Evolutionary conservation across 1,139 yeast genomes (phyloP).

Genomic region (Debaryomyces sp.): DNA sequence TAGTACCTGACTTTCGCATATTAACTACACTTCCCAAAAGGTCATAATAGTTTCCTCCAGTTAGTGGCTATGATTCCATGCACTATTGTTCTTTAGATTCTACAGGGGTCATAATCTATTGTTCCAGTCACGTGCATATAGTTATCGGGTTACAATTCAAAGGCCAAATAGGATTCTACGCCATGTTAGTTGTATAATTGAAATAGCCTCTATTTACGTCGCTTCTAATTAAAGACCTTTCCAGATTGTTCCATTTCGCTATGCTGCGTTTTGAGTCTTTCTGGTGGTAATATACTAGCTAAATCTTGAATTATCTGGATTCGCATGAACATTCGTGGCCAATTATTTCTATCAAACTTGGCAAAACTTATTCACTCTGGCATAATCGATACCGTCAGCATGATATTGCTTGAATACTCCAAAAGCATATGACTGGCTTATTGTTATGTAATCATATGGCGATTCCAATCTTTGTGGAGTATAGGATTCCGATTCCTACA

Average conservation of each 20-base stretch:
- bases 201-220: neutral
- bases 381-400: too few relatives aligned
- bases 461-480: neutral
- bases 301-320: too few relatives aligned
- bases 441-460: neutral
- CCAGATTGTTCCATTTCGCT: neutral
- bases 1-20: constrained; percentile 1
- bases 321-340: too few relatives aligned
- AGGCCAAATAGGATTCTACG: neutral
- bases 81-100: neutral
- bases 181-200: neutral
- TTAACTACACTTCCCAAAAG: neutral
- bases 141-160: neutral
- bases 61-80: constrained; percentile 3
- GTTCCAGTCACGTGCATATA: neutral
- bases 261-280: neutral
- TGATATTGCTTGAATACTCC: neutral
- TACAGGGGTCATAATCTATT: constrained; percentile 1
- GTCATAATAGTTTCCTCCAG: neutral
- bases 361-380: neutral
- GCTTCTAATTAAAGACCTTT: neutral
- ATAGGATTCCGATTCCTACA: neutral
- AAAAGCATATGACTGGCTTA: neutral
- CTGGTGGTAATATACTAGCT: neutral
- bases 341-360: too few relatives aligned